Base-by-base conservation (phyloP, 331 rosid genomes). In the Saraca asoca region DNA sequence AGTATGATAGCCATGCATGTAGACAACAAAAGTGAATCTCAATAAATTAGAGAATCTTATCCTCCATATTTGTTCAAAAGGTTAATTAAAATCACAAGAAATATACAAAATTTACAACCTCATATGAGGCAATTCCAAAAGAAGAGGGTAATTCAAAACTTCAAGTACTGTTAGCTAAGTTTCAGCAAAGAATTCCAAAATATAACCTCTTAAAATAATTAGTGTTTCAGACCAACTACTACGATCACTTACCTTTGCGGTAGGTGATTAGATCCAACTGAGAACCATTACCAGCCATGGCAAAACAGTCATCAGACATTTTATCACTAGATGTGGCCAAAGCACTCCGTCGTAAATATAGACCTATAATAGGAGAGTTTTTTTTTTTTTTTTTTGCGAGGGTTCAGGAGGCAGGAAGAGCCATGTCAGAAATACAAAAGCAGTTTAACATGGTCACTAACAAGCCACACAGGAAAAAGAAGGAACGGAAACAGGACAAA, bases 341-440 rank as follows among this genome's bases (percentile, higher is more conserved):
- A 63, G 81, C 79, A 77, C 62, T 70, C 79, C 78, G 78, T 3
- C 51, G 69, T 60, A 94, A 68, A 79, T 79, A 78, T 52, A 88
- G 79, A 60, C 83, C 99, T 94, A 86, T 50, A 77, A 64, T 65
- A 49, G 46, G 44, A 24, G 24, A 51, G 39, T 29, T 19, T 53
- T 46, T 58, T 55, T 29, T 19, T 53, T 46, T 58, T 55, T 46
- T n/a, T 24, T 24, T 24, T 46, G 8, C 14, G 29, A 57, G n/a
- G 41, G 51, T 51, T 39, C 31, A 49, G 10, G 51, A 54, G 50
- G 5, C 13, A 60, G 66, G 50, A 74, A 76, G 74, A 58, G 34
- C 69, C 59, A 73, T 61, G 63, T 52, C 61, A 77, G 77, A 76
- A 58, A 39, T 14, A 64, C 8, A 73, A 74, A 59, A 78, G 41